Percentiles rank a stretch among this genome's conserved stretches.
Evolutionary conservation across 2,329 filamentous ascomycete species (phyloP).

Genomic region (Aspergillus caelatus): DNA sequence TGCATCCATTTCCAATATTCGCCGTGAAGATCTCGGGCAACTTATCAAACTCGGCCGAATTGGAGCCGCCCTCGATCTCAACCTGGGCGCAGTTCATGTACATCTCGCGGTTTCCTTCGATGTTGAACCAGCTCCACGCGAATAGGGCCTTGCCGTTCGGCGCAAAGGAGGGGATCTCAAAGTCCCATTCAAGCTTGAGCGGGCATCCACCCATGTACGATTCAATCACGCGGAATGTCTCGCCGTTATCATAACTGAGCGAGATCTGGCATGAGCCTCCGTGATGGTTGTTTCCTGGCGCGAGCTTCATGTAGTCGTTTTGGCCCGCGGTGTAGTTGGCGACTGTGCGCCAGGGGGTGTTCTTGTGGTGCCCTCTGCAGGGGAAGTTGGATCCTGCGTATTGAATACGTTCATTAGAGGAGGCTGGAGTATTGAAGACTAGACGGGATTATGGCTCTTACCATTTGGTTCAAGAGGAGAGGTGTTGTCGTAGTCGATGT

Average conservation of each 20-base stretch:
- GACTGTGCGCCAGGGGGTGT: conserved; percentile 54
- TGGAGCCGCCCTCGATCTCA: conserved; percentile 51
- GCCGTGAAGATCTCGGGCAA: conserved; percentile 4
- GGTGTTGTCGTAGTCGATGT: conserved; percentile 68
- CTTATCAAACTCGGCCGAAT: neutral
- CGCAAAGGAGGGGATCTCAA: conserved; percentile 66
- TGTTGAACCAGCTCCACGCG: conserved; percentile 77
- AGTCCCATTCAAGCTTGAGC: conserved; percentile 58
- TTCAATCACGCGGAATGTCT: conserved; percentile 69
- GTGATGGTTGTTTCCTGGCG: conserved; percentile 63
- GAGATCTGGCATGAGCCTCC: conserved; percentile 77
- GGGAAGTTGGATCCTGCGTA: conserved; percentile 62
- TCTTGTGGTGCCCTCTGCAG: conserved; percentile 68
- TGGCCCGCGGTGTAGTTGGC: conserved; percentile 65
- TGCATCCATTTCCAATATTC: conserved; percentile 1
- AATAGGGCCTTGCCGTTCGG: conserved; percentile 64
- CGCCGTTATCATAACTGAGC: conserved; percentile 71
- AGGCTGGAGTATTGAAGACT: accelerated
- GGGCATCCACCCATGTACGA: conserved; percentile 61
- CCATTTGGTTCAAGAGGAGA: conserved; percentile 62
- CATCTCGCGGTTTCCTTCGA: conserved; percentile 75
- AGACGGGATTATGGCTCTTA: neutral
- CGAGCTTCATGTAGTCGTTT: conserved; percentile 64
- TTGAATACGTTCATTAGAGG: neutral
- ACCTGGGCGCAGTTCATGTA: conserved; percentile 83